Percentiles rank a stretch among this genome's conserved stretches.
Evolutionary conservation across 306 rosid species (phyloP).

Genomic region (Malus sylvestris): DNA sequence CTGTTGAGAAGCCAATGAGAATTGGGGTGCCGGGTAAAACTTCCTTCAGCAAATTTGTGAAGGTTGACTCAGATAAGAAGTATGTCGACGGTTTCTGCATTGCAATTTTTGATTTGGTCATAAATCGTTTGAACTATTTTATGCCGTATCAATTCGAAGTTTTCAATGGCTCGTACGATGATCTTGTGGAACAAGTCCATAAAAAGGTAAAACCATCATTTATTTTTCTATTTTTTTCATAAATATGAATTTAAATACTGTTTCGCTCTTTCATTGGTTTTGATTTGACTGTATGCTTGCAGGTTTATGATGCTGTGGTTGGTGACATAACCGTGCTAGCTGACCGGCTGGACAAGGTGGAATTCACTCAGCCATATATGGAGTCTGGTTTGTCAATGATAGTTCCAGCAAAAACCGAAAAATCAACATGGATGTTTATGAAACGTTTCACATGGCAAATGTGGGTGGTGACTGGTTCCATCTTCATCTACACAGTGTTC

Average conservation of each 20-base stretch:
- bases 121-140: conserved; percentile 27
- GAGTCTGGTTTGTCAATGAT: conserved; percentile 61
- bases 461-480: conserved; percentile 40
- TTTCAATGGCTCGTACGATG: conserved; percentile 30
- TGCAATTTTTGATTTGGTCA: conserved; percentile 25
- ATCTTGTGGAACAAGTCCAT: conserved; percentile 41
- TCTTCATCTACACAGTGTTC: conserved; percentile 49
- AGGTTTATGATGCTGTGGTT: conserved; percentile 55
- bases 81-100: conserved; percentile 53
- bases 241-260: background rate
- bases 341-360: conserved; percentile 40
- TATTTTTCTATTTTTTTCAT: background rate
- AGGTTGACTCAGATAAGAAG: conserved; percentile 15
- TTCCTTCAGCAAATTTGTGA: conserved; percentile 50
- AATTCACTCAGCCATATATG: conserved; percentile 58
- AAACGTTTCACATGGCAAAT: conserved; percentile 61
- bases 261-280: background rate
- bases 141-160: conserved; percentile 33
- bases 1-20: conserved; percentile 32
- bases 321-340: conserved; percentile 56
- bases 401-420: conserved; percentile 28
- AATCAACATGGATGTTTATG: conserved; percentile 47
- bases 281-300: background rate
- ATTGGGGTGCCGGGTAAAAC: conserved; percentile 64
- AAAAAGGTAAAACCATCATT: conserved; percentile 38